Conservation (phyloP, 108 stramenopile species). For the Schizochytrium sp. region DNA sequence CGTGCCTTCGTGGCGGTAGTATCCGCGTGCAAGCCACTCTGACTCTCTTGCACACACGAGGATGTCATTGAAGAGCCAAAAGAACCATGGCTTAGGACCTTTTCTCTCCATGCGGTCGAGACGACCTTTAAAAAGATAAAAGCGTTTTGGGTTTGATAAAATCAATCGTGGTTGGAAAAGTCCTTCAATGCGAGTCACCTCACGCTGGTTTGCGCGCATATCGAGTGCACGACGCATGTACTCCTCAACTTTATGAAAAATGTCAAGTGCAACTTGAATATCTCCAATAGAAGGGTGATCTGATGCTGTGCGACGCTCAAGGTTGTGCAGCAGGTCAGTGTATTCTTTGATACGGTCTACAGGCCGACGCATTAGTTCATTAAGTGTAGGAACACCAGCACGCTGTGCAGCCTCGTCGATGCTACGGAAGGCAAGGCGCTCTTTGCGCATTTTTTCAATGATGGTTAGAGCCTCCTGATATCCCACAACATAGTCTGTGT, state of each 20-base stretch:
- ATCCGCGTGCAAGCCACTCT: slow-evolving; percentile 32
- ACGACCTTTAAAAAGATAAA: not conserved
- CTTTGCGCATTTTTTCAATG: slow-evolving; percentile 12
- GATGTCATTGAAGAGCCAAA: slow-evolving; percentile 55
- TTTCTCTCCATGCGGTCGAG: slow-evolving; percentile 48
- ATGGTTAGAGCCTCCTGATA: not conserved
- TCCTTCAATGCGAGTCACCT: not conserved
- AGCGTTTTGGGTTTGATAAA: not conserved
- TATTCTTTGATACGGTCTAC: slow-evolving; percentile 2
- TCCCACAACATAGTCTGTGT: not conserved
- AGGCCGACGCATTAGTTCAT: not conserved
- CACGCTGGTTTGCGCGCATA: slow-evolving; percentile 25
- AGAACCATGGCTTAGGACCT: slow-evolving; percentile 22
- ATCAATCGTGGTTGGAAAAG: not conserved
- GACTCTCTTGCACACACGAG: slow-evolving; percentile 10
- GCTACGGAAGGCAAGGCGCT: slow-evolving; percentile 39
- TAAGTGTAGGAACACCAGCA: not conserved
- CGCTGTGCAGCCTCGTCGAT: slow-evolving; percentile 50
- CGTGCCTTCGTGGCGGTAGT: slow-evolving; percentile 43
- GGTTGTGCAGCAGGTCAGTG: slow-evolving; percentile 22
- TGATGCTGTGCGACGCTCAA: not conserved
- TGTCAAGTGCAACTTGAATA: not conserved
- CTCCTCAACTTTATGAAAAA: slow-evolving; percentile 10
- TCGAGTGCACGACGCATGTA: slow-evolving; percentile 26
- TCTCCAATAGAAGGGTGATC: not conserved